These are phyloP conservation scores for Beta corolliflora DNA, from an alignment of 179 eudicot genomes.

Conservation along the genomic window DNA sequence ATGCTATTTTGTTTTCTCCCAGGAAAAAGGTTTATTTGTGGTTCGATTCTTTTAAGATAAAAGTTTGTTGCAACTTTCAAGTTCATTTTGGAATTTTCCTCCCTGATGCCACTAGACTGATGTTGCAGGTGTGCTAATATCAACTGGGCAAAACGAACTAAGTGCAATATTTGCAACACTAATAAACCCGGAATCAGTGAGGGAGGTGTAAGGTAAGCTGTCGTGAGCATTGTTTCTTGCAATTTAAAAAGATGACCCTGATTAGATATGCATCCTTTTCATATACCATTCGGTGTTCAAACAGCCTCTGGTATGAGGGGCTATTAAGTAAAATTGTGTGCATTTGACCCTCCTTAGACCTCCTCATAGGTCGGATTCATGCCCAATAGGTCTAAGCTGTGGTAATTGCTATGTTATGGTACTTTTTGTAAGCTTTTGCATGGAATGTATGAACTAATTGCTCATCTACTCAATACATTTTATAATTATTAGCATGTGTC, in stretches of 20 bases:
- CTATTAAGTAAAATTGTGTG: background rate
- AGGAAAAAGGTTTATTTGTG: background rate
- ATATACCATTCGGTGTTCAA: background rate
- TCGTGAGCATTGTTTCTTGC: background rate
- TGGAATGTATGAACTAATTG: background rate
- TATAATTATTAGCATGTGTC: background rate
- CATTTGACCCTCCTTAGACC: background rate
- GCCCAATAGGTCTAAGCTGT: background rate
- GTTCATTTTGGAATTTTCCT: background rate
- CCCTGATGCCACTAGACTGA: constrained; percentile 25
- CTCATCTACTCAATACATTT: background rate
- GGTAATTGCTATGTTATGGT: background rate
- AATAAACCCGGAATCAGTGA: constrained; percentile 91
- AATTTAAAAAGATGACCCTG: background rate
- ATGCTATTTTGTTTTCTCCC: too few species aligned
- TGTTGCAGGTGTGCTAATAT: constrained; percentile 82
- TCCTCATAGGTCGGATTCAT: background rate
- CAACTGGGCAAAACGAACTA: constrained; percentile 90
- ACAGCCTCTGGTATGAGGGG: background rate
- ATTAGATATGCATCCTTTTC: background rate
- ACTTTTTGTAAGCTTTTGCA: background rate
- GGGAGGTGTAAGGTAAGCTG: constrained; percentile 86
- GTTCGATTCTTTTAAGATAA: background rate
- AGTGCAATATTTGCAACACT: constrained; percentile 97
- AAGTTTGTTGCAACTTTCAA: background rate